A percentile compares a stretch with the other conserved stretches of the same genome.
Conservation (phyloP, 148 eudicot species). For the Cornus kousa region DNA sequence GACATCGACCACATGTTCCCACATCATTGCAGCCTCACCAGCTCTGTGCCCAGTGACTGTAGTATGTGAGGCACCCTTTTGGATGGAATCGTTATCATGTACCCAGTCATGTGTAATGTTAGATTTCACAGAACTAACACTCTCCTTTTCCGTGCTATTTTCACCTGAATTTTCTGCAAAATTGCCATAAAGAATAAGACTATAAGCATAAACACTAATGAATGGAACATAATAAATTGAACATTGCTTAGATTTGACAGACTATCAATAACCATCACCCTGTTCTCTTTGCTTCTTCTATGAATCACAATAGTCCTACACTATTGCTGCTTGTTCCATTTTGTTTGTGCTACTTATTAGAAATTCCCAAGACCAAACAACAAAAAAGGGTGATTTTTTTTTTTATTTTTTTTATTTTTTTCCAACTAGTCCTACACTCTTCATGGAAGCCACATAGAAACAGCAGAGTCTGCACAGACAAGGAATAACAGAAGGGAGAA, state of each 20-base stretch:
- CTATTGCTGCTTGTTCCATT: neutral
- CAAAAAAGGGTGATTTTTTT: neutral
- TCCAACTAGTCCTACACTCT: neutral
- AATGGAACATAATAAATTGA: too few relatives aligned
- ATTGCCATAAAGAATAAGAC: neutral
- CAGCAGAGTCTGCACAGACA: neutral
- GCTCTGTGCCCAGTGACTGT: too few relatives aligned
- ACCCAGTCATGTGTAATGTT: neutral
- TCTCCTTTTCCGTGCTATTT: constrained; percentile 8
- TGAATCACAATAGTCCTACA: neutral
- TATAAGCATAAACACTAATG: too few relatives aligned
- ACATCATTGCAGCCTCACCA: too few relatives aligned
- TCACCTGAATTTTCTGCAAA: constrained; percentile 1
- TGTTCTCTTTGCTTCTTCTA: too few relatives aligned
- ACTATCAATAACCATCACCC: too few relatives aligned
- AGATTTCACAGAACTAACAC: neutral
- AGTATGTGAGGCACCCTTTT: too few relatives aligned
- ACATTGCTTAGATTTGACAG: too few relatives aligned
- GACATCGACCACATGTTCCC: too few relatives aligned
- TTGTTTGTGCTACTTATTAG: neutral
- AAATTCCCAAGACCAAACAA: neutral
- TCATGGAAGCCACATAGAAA: neutral
- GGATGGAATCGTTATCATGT: neutral
- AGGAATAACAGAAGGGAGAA: neutral
- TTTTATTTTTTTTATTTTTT: too few relatives aligned